Conservation (phyloP, 1,284 basidiomycete genomes). For the Marasmius sp. region DNA sequence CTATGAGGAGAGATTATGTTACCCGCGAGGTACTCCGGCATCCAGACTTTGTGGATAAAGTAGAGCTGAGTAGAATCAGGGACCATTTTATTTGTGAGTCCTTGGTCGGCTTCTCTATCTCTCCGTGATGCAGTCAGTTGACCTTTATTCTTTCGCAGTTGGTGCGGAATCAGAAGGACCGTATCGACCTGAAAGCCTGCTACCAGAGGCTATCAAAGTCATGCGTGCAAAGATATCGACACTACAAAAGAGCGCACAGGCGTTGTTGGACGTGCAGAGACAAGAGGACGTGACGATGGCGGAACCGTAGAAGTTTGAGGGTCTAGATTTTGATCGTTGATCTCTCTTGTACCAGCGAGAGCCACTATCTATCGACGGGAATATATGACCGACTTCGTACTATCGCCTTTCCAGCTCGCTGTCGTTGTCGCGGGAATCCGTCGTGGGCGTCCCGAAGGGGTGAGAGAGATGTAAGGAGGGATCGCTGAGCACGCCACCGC, state of each 20-base stretch:
- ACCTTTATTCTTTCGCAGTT: conserved; percentile 46
- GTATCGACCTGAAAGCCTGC: conserved; percentile 82
- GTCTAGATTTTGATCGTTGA: too few species aligned
- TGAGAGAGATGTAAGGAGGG: too few species aligned
- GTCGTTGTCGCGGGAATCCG: too few species aligned
- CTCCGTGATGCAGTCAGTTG: not conserved
- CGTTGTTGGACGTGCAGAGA: conserved; percentile 38
- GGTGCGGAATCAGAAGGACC: conserved; percentile 90
- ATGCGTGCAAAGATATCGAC: conserved; percentile 80
- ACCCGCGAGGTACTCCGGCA: conserved; percentile 92
- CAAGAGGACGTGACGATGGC: conserved; percentile 42
- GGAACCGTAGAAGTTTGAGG: conserved; percentile 19
- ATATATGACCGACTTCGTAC: too few species aligned
- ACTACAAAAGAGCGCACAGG: conserved; percentile 59
- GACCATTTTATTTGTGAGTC: conserved; percentile 92
- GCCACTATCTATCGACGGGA: too few species aligned
- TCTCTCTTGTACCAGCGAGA: too few species aligned
- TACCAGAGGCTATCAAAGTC: conserved; percentile 82
- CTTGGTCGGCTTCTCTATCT: not conserved
- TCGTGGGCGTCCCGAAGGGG: too few species aligned
- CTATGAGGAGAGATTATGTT: conserved; percentile 86
- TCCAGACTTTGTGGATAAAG: conserved; percentile 85
- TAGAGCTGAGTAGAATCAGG: conserved; percentile 83
- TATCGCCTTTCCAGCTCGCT: too few species aligned
- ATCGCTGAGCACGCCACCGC: too few species aligned